A percentile compares a stretch with the other conserved stretches of the same genome.
These are phyloP conservation scores for Calendula officinalis DNA, from an alignment of 129 eudicot genomes.

Conservation along the genomic window DNA sequence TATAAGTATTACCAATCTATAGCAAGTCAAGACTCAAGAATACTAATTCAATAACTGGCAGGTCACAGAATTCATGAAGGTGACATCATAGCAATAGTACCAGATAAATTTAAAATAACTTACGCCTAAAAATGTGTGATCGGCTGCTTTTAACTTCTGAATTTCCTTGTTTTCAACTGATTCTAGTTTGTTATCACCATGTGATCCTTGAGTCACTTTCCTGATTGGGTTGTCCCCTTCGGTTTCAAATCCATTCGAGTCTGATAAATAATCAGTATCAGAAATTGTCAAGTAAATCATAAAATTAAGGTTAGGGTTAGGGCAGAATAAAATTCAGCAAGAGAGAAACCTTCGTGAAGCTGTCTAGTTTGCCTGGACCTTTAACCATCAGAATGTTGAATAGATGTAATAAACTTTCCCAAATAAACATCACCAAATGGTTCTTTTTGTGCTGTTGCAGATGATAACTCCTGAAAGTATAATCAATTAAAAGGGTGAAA, in stretches of 20 bases:
- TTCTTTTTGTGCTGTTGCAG: slow-evolving; percentile 39
- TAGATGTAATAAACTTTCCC: slow-evolving; percentile 34
- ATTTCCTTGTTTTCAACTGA: slow-evolving; percentile 20
- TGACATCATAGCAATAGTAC: slow-evolving; percentile 14
- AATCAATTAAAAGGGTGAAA: neutral
- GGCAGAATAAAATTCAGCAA: neutral
- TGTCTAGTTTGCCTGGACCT: slow-evolving; percentile 58
- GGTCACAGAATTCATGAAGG: slow-evolving; percentile 22
- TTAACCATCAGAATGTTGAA: slow-evolving; percentile 39
- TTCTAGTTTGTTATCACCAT: too few relatives aligned
- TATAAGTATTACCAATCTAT: neutral
- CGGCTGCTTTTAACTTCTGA: slow-evolving; percentile 12
- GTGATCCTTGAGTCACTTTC: slow-evolving; percentile 39
- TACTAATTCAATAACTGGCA: slow-evolving; percentile 15
- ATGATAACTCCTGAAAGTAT: slow-evolving; percentile 51
- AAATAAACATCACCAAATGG: slow-evolving; percentile 48
- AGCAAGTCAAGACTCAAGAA: slow-evolving; percentile 6
- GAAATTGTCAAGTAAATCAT: slow-evolving; percentile 25
- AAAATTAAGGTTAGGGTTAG: neutral
- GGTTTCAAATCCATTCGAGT: neutral
- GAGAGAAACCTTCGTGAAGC: slow-evolving; percentile 55
- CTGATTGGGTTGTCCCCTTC: slow-evolving; percentile 20
- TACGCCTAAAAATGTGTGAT: slow-evolving; percentile 33
- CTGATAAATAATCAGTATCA: slow-evolving; percentile 8
- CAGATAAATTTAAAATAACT: neutral